These are phyloP conservation scores for Fomitopsis pulvina DNA, from an alignment of 768 basidiomycete species.

Conservation along the genomic window DNA sequence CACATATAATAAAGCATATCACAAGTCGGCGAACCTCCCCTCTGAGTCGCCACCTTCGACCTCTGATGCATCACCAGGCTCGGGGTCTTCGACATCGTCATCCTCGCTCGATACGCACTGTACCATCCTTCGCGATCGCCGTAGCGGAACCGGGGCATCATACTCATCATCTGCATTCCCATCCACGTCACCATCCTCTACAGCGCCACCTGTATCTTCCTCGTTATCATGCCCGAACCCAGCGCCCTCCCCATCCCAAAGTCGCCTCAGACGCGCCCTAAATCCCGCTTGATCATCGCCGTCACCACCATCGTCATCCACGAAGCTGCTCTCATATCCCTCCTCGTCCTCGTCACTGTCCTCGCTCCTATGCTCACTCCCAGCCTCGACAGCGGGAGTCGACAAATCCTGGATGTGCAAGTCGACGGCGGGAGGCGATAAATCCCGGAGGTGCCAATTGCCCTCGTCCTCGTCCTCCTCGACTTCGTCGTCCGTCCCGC, in stretches of 20 bases:
- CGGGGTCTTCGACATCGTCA: no score
- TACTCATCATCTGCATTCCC: no score
- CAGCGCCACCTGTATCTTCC: background rate
- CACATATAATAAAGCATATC: no score
- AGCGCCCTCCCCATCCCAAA: background rate
- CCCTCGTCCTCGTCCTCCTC: conserved; percentile 23
- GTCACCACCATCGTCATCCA: conserved; percentile 34
- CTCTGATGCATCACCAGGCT: no score
- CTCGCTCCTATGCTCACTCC: conserved; percentile 13
- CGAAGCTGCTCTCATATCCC: conserved; percentile 49
- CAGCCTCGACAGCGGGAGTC: conserved; percentile 4
- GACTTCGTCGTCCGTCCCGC: conserved; percentile 13
- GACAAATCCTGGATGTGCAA: background rate
- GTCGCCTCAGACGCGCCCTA: no score
- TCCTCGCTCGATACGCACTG: no score
- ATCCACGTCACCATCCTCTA: no score
- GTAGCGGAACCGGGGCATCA: no score
- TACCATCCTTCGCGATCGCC: no score
- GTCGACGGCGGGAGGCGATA: no score
- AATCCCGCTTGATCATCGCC: background rate
- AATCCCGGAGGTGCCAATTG: conserved; percentile 9
- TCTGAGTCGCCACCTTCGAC: no score
- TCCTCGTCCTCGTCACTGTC: conserved; percentile 26
- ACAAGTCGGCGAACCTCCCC: no score
- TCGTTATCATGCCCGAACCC: background rate